Percentiles rank a stretch among this genome's conserved stretches.
phyloP scores from a whole-genome alignment of 2,329 filamentous ascomycete species.

The Diaporthe citrichinensis region DNA sequence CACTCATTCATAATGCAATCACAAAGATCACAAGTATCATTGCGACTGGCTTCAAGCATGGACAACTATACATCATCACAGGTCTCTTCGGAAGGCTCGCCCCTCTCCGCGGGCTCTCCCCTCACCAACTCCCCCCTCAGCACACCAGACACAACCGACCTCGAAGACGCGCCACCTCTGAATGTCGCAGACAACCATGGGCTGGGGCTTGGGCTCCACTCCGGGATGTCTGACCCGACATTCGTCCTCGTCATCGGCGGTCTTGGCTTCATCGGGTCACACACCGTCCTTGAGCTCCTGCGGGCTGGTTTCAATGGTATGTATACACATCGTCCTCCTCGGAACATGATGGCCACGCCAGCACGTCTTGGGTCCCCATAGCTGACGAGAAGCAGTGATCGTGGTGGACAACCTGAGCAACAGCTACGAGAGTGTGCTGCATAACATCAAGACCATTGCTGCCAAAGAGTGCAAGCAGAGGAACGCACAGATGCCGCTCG shows the following conservation, averaged over 20 bases:
- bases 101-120: slow-evolving; percentile 41
- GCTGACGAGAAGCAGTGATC: slow-evolving; percentile 52
- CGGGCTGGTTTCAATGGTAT: slow-evolving; percentile 64
- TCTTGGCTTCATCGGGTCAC: slow-evolving; percentile 69
- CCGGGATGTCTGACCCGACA: slow-evolving; percentile 37
- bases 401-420: slow-evolving; percentile 63
- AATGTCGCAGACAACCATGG: slow-evolving; percentile 31
- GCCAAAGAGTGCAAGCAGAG: slow-evolving; percentile 47
- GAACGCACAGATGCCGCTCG: slow-evolving; percentile 45
- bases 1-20: slow-evolving; percentile 12
- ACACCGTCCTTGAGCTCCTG: slow-evolving; percentile 67
- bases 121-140: slow-evolving; percentile 41
- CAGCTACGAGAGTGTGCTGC: slow-evolving; percentile 52
- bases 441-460: slow-evolving; percentile 48
- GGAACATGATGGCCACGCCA: background rate
- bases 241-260: slow-evolving; percentile 66
- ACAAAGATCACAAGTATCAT: background rate
- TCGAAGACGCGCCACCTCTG: slow-evolving; percentile 42
- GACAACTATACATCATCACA: slow-evolving; percentile 41
- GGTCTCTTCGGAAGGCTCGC: slow-evolving; percentile 35
- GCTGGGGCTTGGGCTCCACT: slow-evolving; percentile 37
- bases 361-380: background rate
- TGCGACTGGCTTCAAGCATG: slow-evolving; percentile 32
- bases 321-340: background rate
- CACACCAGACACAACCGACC: slow-evolving; percentile 40